Evolutionary conservation across 306 rosid species (phyloP).

Genomic region (Carpinus fangiana): DNA sequence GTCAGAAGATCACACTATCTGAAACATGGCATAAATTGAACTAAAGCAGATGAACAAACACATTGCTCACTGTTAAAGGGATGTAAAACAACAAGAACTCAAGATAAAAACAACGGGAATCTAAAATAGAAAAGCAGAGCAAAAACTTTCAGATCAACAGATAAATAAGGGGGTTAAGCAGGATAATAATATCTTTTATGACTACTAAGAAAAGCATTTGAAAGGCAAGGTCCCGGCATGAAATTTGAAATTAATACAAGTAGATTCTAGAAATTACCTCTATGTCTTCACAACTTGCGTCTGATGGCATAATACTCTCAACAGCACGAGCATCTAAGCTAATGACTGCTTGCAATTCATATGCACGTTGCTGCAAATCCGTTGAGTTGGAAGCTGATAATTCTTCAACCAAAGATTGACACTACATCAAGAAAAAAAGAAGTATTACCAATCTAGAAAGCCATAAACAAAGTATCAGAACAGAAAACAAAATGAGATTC

Average conservation of each 20-base stretch:
- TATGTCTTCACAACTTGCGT: constrained; percentile 80
- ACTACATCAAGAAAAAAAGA: constrained; percentile 41
- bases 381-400: constrained; percentile 83
- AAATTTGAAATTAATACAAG: neutral
- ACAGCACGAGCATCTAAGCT: constrained; percentile 59
- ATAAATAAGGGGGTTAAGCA: neutral
- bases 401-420: constrained; percentile 81
- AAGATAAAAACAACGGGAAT: neutral
- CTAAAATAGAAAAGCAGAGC: neutral
- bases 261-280: constrained; percentile 51
- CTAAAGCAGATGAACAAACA: neutral
- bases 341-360: constrained; percentile 74
- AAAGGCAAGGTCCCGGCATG: neutral
- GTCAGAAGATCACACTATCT: neutral
- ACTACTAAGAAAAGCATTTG: neutral
- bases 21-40: neutral
- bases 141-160: neutral
- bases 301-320: constrained; percentile 59
- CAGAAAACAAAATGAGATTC: neutral
- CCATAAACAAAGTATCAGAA: constrained; percentile 25
- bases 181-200: neutral
- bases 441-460: constrained; percentile 11
- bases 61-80: neutral
- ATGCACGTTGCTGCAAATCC: constrained; percentile 92
- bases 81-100: constrained; percentile 3